Evolutionary conservation across 345 rosid species (phyloP).

Genomic region (Rhodamnia argentea): DNA sequence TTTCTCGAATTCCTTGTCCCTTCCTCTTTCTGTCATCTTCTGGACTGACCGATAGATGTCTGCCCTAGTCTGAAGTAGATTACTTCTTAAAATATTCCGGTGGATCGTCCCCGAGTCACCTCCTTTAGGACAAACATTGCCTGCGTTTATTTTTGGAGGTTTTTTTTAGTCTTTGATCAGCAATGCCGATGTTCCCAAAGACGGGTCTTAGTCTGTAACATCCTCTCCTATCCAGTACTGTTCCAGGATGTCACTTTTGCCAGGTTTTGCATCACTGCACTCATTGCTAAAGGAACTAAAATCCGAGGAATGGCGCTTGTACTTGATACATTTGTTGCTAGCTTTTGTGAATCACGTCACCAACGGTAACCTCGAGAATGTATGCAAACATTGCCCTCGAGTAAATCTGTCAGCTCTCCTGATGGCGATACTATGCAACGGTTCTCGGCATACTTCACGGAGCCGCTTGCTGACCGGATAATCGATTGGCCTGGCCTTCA

Average conservation of each 20-base stretch:
- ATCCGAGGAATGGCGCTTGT: slow-evolving; percentile 82
- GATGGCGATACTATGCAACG: slow-evolving; percentile 93
- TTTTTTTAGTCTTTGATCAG: not conserved
- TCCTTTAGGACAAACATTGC: not conserved
- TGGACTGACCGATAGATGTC: not conserved
- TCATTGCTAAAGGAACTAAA: slow-evolving; percentile 70
- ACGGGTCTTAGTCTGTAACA: slow-evolving; percentile 72
- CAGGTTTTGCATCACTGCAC: slow-evolving; percentile 42
- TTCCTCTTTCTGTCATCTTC: not conserved
- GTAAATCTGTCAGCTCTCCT: slow-evolving; percentile 64
- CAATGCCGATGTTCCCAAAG: slow-evolving; percentile 49
- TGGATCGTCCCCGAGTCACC: not conserved
- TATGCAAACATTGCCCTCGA: slow-evolving; percentile 74
- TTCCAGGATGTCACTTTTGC: slow-evolving; percentile 38
- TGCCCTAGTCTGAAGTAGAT: not conserved
- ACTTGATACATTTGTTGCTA: slow-evolving; percentile 71
- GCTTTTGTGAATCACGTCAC: slow-evolving; percentile 83
- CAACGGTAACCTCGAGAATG: slow-evolving; percentile 50
- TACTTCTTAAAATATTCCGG: not conserved
- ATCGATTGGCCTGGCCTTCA: slow-evolving; percentile 82
- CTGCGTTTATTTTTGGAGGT: not conserved
- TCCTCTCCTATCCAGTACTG: slow-evolving; percentile 77
- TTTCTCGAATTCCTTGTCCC: not conserved
- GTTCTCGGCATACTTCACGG: slow-evolving; percentile 65
- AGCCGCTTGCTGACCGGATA: slow-evolving; percentile 68